Evolutionary conservation across 768 basidiomycete species (phyloP).

Genomic region (Boletus coccyginus): DNA sequence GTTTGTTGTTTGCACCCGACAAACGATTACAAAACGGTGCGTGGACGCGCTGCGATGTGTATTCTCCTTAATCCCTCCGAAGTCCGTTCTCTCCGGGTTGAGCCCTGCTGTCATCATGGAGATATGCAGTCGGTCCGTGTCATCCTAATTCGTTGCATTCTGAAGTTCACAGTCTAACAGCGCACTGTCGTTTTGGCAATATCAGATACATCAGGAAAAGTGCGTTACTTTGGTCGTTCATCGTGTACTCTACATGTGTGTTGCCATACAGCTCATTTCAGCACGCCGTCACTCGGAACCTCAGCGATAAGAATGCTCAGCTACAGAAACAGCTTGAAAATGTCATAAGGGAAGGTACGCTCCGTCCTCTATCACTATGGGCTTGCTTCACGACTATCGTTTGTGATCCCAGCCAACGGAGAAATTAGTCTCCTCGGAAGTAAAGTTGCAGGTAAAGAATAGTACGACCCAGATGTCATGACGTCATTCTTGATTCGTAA

Average conservation of each 20-base stretch:
- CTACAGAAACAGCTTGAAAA: slow-evolving; percentile 84
- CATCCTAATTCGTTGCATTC: neutral
- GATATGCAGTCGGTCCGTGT: slow-evolving; percentile 69
- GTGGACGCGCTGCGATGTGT: slow-evolving; percentile 30
- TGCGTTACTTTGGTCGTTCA: slow-evolving; percentile 25
- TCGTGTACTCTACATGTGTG: neutral
- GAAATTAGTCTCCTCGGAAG: slow-evolving; percentile 68
- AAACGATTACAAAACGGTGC: slow-evolving; percentile 89
- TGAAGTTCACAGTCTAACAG: slow-evolving; percentile 34
- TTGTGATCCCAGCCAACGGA: slow-evolving; percentile 56
- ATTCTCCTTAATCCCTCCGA: slow-evolving; percentile 1
- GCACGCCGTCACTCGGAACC: slow-evolving; percentile 74
- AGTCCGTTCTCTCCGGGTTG: slow-evolving; percentile 86
- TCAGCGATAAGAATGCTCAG: slow-evolving; percentile 81
- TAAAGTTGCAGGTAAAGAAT: slow-evolving; percentile 57
- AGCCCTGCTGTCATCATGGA: slow-evolving; percentile 74
- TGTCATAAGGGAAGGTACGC: slow-evolving; percentile 76
- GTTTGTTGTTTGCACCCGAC: slow-evolving; percentile 81
- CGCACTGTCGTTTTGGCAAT: slow-evolving; percentile 89
- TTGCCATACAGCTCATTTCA: slow-evolving; percentile 55
- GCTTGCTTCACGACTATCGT: neutral
- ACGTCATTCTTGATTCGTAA: slow-evolving; percentile 5
- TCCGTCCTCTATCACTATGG: neutral
- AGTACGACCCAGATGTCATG: neutral
- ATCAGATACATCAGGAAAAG: slow-evolving; percentile 87